Percentiles rank a stretch among this genome's conserved stretches.
phyloP scores from a whole-genome alignment of 805 yeast genomes.

The Yarrowia deformans region DNA sequence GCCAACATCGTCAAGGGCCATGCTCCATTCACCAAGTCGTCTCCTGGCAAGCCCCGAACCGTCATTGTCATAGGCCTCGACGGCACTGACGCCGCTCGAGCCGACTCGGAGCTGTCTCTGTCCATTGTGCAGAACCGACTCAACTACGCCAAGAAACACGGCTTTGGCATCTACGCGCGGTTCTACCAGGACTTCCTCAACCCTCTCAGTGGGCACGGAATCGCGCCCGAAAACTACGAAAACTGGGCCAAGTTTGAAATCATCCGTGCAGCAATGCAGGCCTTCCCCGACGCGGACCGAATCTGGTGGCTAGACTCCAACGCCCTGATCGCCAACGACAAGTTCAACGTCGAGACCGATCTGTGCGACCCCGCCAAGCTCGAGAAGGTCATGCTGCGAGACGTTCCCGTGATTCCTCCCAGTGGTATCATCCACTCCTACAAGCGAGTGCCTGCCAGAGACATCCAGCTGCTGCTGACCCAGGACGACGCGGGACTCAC shows the following conservation, averaged over 20 bases:
- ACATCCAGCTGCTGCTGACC: conserved; percentile 68
- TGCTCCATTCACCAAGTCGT: conserved; percentile 29
- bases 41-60: conserved; percentile 37
- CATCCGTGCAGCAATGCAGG: conserved; percentile 87
- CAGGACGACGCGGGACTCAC: conserved; percentile 72
- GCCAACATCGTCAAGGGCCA: conserved; percentile 36
- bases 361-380: conserved; percentile 67
- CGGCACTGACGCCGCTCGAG: conserved; percentile 31
- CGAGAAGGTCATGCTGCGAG: conserved; percentile 68
- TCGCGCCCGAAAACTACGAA: conserved; percentile 29
- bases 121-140: conserved; percentile 63
- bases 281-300: conserved; percentile 89
- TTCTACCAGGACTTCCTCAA: conserved; percentile 78
- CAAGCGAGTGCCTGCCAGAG: conserved; percentile 61
- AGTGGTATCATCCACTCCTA: conserved; percentile 59
- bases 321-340: conserved; percentile 75
- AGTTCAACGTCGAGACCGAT: conserved; percentile 65
- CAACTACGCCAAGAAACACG: conserved; percentile 82
- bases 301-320: conserved; percentile 84
- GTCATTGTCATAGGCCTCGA: conserved; percentile 31
- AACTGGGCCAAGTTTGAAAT: conserved; percentile 71
- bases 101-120: conserved; percentile 30
- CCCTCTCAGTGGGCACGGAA: conserved; percentile 43
- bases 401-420: conserved; percentile 68
- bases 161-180: conserved; percentile 82